Conservation (phyloP, 257 asterid species). For the Gentiana dahurica region DNA sequence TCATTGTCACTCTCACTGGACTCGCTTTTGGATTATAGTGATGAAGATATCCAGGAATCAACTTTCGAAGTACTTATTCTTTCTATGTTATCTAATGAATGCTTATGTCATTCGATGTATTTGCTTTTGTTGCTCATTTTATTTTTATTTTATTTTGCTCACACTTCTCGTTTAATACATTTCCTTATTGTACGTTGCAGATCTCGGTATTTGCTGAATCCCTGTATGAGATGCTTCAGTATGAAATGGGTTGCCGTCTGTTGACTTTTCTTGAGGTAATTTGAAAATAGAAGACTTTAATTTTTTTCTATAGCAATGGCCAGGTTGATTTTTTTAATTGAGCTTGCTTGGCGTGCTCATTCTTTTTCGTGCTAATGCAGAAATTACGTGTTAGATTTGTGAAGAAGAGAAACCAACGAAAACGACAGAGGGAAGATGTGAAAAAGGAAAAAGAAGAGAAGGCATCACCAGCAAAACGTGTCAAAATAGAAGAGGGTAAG, state of each 20-base stretch:
- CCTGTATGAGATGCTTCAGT: slow-evolving; percentile 86
- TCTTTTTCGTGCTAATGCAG: slow-evolving; percentile 26
- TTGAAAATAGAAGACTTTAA: slow-evolving; percentile 11
- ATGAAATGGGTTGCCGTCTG: slow-evolving; percentile 82
- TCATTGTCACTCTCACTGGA: slow-evolving; percentile 86
- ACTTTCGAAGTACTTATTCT: slow-evolving; percentile 58
- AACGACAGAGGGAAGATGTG: slow-evolving; percentile 62
- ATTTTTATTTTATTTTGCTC: neutral
- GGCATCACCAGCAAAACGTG: slow-evolving; percentile 43
- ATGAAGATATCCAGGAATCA: slow-evolving; percentile 71
- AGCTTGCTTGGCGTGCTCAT: slow-evolving; percentile 4
- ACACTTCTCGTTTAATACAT: neutral
- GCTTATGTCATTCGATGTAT: neutral
- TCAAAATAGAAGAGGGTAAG: slow-evolving; percentile 25
- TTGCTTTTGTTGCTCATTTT: neutral
- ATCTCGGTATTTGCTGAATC: slow-evolving; percentile 84
- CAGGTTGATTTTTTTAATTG: neutral
- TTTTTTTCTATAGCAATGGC: neutral
- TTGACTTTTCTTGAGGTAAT: slow-evolving; percentile 79
- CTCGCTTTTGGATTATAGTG: slow-evolving; percentile 83
- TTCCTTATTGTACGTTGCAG: slow-evolving; percentile 28
- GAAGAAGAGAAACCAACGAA: slow-evolving; percentile 51
- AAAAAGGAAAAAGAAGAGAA: slow-evolving; percentile 37
- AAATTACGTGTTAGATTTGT: slow-evolving; percentile 46
- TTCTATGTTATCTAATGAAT: too few relatives aligned